These are phyloP conservation scores for Diaporthe sp. DNA, from an alignment of 2,329 filamentous ascomycete species.

Conservation along the genomic window DNA sequence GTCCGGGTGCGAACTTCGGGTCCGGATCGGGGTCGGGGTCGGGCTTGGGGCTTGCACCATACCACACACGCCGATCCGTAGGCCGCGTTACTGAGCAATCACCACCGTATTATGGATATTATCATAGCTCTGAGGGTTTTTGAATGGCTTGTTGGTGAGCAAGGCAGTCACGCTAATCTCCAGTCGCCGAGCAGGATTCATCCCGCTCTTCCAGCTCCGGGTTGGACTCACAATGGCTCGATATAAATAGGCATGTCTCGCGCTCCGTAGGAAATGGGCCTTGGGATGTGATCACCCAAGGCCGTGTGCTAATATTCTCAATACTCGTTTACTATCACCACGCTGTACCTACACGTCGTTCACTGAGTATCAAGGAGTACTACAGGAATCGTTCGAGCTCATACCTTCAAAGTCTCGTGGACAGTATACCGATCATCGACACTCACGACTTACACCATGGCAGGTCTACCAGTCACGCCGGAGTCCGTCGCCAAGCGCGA, in stretches of 20 bases:
- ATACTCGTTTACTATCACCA: background rate
- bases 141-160: background rate
- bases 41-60: background rate
- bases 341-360: rapidly evolving
- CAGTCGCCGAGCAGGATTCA: conserved; percentile 10
- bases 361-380: background rate
- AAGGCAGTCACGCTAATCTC: background rate
- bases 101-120: background rate
- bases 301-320: background rate
- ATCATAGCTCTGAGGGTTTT: background rate
- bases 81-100: background rate
- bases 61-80: too few species aligned
- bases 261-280: background rate
- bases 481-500: conserved; percentile 11
- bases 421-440: background rate
- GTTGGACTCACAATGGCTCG: background rate
- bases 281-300: background rate
- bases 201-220: background rate
- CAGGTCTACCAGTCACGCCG: conserved; percentile 4
- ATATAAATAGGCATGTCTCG: conserved; percentile 3
- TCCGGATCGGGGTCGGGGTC: conserved; percentile 14
- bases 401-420: background rate
- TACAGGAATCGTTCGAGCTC: background rate
- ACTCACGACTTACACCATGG: background rate
- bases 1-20: background rate